Evolutionary conservation across 2,329 filamentous ascomycete species (phyloP), one percentile per base, ranked within the genome.

Genomic region (Malbranchea zuffiana): DNA sequence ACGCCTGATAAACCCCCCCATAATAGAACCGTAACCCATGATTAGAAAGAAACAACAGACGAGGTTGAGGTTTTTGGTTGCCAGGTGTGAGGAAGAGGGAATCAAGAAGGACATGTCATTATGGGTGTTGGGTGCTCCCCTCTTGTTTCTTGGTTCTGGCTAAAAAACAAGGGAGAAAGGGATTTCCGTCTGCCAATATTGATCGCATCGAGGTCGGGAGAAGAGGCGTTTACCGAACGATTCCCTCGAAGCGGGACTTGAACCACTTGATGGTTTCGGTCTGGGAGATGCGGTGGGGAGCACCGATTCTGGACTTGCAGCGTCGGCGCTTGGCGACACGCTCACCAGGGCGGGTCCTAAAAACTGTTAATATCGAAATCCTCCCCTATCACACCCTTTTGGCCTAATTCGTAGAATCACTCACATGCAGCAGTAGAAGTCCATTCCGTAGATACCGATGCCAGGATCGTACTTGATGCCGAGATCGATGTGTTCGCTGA

Each of bases 381-480:
- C 20, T 26, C 17, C 28, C 8, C n/a, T n/a, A 56, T 40, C 18
- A 28, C n/a, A 18, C 15, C 16, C 12, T n/a, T 3, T 23, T 19
- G 28, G 37, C 2, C 11, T 13, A 5, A 8, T 23, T 13, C 3
- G 11, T 16, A 35, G 30, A 4, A 11, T 8, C 3, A 45, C 74
- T 68, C 58, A 78, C 90, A 98, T 98, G 85, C 88, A 96, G 83
- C 81, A 87, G 82, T 95, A 98, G 74, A 98, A 98, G 74, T 98
- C 90, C 90, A 98, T 98, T 67, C 90, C 87, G 77, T 94, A 95
- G 68, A 95, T 95, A 80, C 87, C 87, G 57, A 95, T 95, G 50
- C 77, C 82, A 50, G 87, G 87, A 74, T 95, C 87, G 75, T 95
- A 95, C 81, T 98, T 98, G 84, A 98, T 98, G 63, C 90, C 90